phyloP scores from a whole-genome alignment of 2,329 filamentous ascomycete genomes.

The Fusarium temperatum region DNA sequence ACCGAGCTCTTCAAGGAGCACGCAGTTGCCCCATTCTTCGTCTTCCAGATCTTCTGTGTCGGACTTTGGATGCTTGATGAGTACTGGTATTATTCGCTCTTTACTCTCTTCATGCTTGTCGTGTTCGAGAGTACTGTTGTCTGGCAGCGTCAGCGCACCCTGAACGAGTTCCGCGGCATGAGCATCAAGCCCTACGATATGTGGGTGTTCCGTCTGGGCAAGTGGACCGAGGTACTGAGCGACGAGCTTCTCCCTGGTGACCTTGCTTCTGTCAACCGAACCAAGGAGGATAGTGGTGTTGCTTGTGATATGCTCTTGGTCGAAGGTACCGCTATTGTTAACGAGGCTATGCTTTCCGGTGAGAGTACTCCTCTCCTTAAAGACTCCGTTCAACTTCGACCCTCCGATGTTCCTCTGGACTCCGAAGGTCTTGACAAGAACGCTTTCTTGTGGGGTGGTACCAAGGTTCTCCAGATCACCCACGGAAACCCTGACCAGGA shows the following conservation, averaged over 20 bases:
- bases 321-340: conserved; percentile 95
- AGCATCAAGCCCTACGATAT: conserved; percentile 98
- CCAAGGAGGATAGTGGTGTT: conserved; percentile 96
- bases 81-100: conserved; percentile 99
- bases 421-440: conserved; percentile 96
- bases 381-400: conserved; percentile 92
- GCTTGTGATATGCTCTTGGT: conserved; percentile 97
- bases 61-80: conserved; percentile 98
- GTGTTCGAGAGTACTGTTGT: conserved; percentile 98
- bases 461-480: conserved; percentile 95
- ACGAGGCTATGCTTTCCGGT: conserved; percentile 98
- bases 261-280: conserved; percentile 88
- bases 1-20: conserved; percentile 97
- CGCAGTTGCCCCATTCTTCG: conserved; percentile 97
- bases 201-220: conserved; percentile 86
- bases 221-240: conserved; percentile 89
- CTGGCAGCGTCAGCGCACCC: conserved; percentile 95
- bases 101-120: conserved; percentile 98
- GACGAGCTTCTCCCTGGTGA: conserved; percentile 94
- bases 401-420: conserved; percentile 81
- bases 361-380: conserved; percentile 97
- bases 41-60: conserved; percentile 99
- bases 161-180: conserved; percentile 98
- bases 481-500: conserved; percentile 84
- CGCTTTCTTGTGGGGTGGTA: conserved; percentile 94